Base-by-base conservation (phyloP, 495 filamentous ascomycete species). In the Penicillium longicatenatum region DNA sequence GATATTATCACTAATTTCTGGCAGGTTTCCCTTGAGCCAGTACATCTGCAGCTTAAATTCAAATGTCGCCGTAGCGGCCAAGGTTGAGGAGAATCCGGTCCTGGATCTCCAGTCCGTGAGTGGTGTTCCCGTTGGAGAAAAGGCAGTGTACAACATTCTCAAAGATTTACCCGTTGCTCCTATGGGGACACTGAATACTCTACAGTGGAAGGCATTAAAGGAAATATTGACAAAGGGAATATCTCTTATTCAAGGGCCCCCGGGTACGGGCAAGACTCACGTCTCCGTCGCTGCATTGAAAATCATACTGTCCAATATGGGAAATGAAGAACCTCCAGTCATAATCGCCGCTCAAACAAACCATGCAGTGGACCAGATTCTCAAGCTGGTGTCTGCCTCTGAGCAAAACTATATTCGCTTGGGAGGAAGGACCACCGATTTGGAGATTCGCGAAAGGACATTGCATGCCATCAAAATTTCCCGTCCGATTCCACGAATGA, bases 271-370 rank as follows among this genome's bases (percentile, higher is more conserved):
- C 12, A 96, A 96, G 63, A 96, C 92, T 0, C 85, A 85, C 59
- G 85, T 90, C 0, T 93, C 91, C 0, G 81, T 93, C 1, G 68
- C 84, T 39, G 90, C 89, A 1, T 67, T 97, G 29, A 85, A 82
- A 44, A 75, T 88, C 4, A 68, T 96, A 50, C 72, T 96, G 0
- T 67, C 77, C 1, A 91, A 89, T 53, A 81, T 84, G 75, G 55
- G 58, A n/a, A 54, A 65, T 2, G 74, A 74, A 9, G 82, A 89
- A 68, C 86, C 89, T 20, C 89, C 89, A 14, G 86, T 97, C 33
- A 78, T 96, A 21, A 75, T 96, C 6, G 80, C 91, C 1, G 90
- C 90, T 22, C 90, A 97, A 60, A 97, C 93, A 3, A 98, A 98
- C 58, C 92, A 98, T 71, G 93, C 94, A 0, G 70, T 97, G 1